Conservation (phyloP, 2,329 filamentous ascomycete species). For the Fusarium sp. region DNA sequence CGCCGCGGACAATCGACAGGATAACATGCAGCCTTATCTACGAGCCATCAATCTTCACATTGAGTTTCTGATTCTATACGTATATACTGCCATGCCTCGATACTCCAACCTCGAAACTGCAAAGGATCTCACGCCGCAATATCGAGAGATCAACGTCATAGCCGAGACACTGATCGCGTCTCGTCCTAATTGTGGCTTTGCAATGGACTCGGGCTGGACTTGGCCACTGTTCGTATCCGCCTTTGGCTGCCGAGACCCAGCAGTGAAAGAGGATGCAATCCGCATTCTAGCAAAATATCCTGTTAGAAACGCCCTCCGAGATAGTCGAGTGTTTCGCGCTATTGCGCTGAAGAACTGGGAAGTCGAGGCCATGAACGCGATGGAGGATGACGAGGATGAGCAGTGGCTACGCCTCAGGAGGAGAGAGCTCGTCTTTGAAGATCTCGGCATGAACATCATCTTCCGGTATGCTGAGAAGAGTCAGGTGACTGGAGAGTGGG, state of each 20-base stretch:
- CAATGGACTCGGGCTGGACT: slow-evolving; percentile 62
- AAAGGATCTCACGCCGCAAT: slow-evolving; percentile 57
- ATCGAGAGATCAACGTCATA: slow-evolving; percentile 58
- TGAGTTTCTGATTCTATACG: slow-evolving; percentile 59
- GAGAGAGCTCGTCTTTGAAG: slow-evolving; percentile 57
- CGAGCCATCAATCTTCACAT: slow-evolving; percentile 58
- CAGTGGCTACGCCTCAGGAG: slow-evolving; percentile 57
- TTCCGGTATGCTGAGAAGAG: slow-evolving; percentile 55
- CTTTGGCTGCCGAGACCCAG: slow-evolving; percentile 57
- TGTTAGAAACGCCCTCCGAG: slow-evolving; percentile 60
- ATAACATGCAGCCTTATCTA: slow-evolving; percentile 49
- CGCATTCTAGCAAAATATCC: slow-evolving; percentile 58
- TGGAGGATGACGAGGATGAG: slow-evolving; percentile 52
- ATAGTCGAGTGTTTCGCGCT: slow-evolving; percentile 57
- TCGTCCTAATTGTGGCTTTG: slow-evolving; percentile 57
- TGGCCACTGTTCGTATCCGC: slow-evolving; percentile 60
- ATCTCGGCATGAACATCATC: slow-evolving; percentile 55
- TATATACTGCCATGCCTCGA: slow-evolving; percentile 56
- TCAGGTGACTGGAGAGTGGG: slow-evolving; percentile 52
- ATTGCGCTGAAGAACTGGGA: slow-evolving; percentile 56
- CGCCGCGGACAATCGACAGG: slow-evolving; percentile 43
- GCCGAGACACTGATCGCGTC: slow-evolving; percentile 55
- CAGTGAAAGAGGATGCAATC: slow-evolving; percentile 57
- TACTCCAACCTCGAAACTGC: slow-evolving; percentile 55
- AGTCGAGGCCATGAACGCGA: slow-evolving; percentile 52